phyloP scores from a whole-genome alignment of 495 filamentous ascomycete species.

The Friedmanniomyces simplex region DNA sequence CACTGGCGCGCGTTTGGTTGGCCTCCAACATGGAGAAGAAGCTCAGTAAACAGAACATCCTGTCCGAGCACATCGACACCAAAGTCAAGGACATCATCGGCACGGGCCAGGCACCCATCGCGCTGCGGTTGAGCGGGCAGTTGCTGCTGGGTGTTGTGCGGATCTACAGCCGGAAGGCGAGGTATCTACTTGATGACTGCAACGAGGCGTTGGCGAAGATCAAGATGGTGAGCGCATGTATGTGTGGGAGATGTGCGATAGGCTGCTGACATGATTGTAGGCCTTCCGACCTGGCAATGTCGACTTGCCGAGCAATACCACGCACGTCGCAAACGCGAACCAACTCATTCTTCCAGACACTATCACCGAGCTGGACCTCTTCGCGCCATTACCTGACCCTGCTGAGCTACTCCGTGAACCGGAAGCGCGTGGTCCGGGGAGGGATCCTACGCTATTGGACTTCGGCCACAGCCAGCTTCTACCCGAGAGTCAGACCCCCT shows the following conservation, averaged over 20 bases:
- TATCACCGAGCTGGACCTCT: slow-evolving; percentile 79
- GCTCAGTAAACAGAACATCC: slow-evolving; percentile 84
- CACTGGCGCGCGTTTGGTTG: slow-evolving; percentile 93
- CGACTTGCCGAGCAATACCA: slow-evolving; percentile 39
- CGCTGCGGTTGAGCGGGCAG: slow-evolving; percentile 85
- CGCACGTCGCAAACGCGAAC: slow-evolving; percentile 36
- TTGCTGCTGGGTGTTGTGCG: slow-evolving; percentile 88
- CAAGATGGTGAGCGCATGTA: slow-evolving; percentile 64
- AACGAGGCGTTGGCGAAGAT: slow-evolving; percentile 95
- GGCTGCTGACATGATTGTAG: slow-evolving; percentile 24
- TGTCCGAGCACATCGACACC: slow-evolving; percentile 84
- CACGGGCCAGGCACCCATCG: slow-evolving; percentile 89
- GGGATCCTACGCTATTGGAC: slow-evolving; percentile 29
- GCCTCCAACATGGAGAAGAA: slow-evolving; percentile 97
- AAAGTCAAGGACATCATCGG: slow-evolving; percentile 91
- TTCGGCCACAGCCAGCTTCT: slow-evolving; percentile 31
- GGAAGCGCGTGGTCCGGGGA: slow-evolving; percentile 14
- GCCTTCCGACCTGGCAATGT: slow-evolving; percentile 47
- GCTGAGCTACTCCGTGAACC: slow-evolving; percentile 27
- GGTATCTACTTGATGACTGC: slow-evolving; percentile 92
- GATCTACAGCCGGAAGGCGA: slow-evolving; percentile 94
- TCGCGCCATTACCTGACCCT: slow-evolving; percentile 39
- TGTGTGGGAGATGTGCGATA: background rate
- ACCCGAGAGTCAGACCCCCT: slow-evolving; percentile 12
- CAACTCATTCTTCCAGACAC: slow-evolving; percentile 61